These are phyloP conservation scores for Cladosporium sp. DNA, from an alignment of 2,329 filamentous ascomycete genomes.

Conservation along the genomic window DNA sequence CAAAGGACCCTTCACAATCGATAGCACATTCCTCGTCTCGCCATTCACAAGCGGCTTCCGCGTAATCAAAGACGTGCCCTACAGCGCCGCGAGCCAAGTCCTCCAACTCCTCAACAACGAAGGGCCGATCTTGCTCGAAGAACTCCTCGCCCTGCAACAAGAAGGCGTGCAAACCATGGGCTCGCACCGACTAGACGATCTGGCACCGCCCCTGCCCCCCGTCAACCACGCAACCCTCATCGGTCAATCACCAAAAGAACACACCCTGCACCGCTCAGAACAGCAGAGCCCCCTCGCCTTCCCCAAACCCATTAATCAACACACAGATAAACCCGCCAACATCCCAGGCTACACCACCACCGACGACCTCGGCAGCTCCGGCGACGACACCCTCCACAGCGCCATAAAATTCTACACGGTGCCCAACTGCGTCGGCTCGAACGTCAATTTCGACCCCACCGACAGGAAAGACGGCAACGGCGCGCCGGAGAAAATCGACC, in stretches of 20 bases:
- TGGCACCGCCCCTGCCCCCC: slow-evolving; percentile 14
- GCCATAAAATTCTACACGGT: slow-evolving; percentile 69
- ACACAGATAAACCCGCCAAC: slow-evolving; percentile 19
- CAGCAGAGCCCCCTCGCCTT: slow-evolving; percentile 2
- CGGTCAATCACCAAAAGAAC: not conserved
- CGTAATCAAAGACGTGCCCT: slow-evolving; percentile 77
- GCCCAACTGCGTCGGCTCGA: slow-evolving; percentile 77
- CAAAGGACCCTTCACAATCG: slow-evolving; percentile 82
- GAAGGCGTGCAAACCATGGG: not conserved
- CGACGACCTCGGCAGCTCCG: slow-evolving; percentile 77
- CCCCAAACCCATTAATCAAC: not conserved
- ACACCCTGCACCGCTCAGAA: not conserved
- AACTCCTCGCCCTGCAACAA: slow-evolving; percentile 19
- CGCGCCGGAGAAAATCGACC: slow-evolving; percentile 71
- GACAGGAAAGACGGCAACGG: slow-evolving; percentile 27
- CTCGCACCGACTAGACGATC: slow-evolving; percentile 13
- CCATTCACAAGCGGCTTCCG: slow-evolving; percentile 80
- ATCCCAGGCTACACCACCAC: slow-evolving; percentile 84
- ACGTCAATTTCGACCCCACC: slow-evolving; percentile 56
- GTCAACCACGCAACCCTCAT: slow-evolving; percentile 1
- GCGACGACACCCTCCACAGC: slow-evolving; percentile 84
- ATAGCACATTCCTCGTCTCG: slow-evolving; percentile 80
- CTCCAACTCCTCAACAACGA: slow-evolving; percentile 56
- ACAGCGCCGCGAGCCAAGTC: slow-evolving; percentile 67
- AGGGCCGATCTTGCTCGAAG: slow-evolving; percentile 44